Percentiles rank a stretch among this genome's conserved stretches.
These are phyloP conservation scores for Mesotaenium endlicherianum DNA, from an alignment of 139 green algal genomes.

Conservation along the genomic window DNA sequence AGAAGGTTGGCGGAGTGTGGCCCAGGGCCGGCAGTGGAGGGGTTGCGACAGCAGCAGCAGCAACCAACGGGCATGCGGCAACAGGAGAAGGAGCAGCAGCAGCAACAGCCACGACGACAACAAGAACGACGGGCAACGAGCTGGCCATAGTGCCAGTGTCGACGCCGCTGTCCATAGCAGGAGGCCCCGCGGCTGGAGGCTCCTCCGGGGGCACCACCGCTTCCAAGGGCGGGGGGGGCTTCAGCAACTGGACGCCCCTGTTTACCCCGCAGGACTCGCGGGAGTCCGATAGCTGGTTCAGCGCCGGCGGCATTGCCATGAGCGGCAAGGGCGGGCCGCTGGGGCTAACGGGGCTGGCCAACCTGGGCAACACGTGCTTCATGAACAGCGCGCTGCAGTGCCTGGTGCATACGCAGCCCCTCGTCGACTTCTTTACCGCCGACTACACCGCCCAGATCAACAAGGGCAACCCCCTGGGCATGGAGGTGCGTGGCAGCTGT, in stretches of 20 bases:
- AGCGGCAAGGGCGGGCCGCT: constrained; percentile 15
- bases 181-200: background rate
- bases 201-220: background rate
- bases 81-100: too few relatives aligned
- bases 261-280: background rate
- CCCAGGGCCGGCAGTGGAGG: background rate
- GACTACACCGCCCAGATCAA: constrained; percentile 78
- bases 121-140: background rate
- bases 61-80: too few relatives aligned
- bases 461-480: constrained; percentile 79
- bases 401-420: constrained; percentile 76
- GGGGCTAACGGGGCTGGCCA: constrained; percentile 64
- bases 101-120: background rate
- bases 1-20: constrained; percentile 8
- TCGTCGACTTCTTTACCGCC: constrained; percentile 74
- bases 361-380: constrained; percentile 87
- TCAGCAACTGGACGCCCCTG: constrained; percentile 16
- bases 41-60: background rate
- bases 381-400: constrained; percentile 92
- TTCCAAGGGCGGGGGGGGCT: background rate
- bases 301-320: background rate
- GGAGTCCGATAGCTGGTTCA: constrained; percentile 17
- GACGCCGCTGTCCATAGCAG: background rate
- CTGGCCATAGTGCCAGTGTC: background rate
- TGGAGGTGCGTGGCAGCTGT: constrained; percentile 48